Conservation (phyloP, 192 early-diverging fungal genomes). For the Rhizophagus sp. region DNA sequence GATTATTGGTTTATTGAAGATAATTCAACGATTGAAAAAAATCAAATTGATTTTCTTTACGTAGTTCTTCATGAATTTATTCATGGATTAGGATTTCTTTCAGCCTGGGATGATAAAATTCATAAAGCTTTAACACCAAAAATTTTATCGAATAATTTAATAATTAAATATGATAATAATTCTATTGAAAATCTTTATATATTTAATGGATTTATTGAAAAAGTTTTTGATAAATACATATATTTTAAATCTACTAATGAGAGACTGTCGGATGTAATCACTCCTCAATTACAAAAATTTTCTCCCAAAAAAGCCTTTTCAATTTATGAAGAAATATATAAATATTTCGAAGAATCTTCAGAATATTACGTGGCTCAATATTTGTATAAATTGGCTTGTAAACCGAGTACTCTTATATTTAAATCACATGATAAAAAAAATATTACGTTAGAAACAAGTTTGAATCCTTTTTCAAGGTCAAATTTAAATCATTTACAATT, state of each 20-base stretch:
- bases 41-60: conserved; percentile 39
- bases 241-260: conserved; percentile 3
- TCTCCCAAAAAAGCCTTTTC: too few species aligned
- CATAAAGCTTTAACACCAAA: background rate
- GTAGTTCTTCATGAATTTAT: conserved; percentile 41
- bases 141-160: background rate
- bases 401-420: conserved; percentile 3
- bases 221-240: conserved; percentile 35
- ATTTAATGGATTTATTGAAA: conserved; percentile 29
- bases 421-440: background rate
- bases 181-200: background rate
- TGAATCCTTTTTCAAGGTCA: conserved; percentile 36
- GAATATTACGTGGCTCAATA: background rate
- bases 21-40: background rate
- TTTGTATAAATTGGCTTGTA: background rate
- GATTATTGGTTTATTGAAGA: conserved; percentile 38
- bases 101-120: conserved; percentile 9
- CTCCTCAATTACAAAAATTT: background rate
- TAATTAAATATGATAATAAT: background rate
- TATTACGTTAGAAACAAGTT: conserved; percentile 34
- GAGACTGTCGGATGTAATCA: background rate
- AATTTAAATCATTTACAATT: conserved; percentile 42
- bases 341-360: too few species aligned
- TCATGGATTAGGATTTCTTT: conserved; percentile 45
- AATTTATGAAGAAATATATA: too few species aligned